Base-by-base conservation (phyloP, 2,329 filamentous ascomycete species). In the Penicillium sp. region DNA sequence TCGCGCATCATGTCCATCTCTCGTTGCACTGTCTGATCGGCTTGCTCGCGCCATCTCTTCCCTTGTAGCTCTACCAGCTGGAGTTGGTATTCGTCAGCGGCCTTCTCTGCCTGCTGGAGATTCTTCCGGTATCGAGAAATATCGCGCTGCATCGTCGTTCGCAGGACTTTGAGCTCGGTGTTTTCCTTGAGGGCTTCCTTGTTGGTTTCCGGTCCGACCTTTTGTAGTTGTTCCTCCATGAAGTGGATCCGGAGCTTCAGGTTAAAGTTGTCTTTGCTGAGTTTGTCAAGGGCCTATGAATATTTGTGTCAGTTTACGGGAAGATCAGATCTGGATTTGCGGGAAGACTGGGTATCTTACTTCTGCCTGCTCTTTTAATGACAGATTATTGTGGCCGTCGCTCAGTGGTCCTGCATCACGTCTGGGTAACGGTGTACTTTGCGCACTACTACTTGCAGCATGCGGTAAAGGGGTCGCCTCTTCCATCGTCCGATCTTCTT, bases 221-320 rank as follows among this genome's bases (percentile, higher is more conserved):
- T 96, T 49, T 88, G 85, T 47, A 99, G 77, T 13, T 91, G 90
- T 64, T 97, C 91, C 72, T 99, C 92, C 52, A 99, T 82, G 71
- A 96, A 99, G 73, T 97, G 92, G 49, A 97, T 96, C 74, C 96
- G 97, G 64, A 97, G 83, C 75, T 97, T 97, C 50, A 99, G 81
- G 22, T 91, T 91, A 70, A 97, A 99, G 70, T 99, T 99, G 70
- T 97, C 94, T 78, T 99, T 99, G 70, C 97, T 92, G 65, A 99
- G 93, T 69, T 90, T 90, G 76, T 97, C 91, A 64, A 99, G 93
- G 62, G 86, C 85, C 81, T 85, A 57, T 18, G 18, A 6, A 49
- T 44, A 54, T 67, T 46, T 67, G 60, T 10, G 18, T 42, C 49
- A 42, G 27, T 9, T n/a, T 18, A 11, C 4, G n/a, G 24, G 2